Percentiles rank a stretch among this genome's conserved stretches.
phyloP scores from a whole-genome alignment of 176 grass and related monocot species.

The Elaeis guineensis region DNA sequence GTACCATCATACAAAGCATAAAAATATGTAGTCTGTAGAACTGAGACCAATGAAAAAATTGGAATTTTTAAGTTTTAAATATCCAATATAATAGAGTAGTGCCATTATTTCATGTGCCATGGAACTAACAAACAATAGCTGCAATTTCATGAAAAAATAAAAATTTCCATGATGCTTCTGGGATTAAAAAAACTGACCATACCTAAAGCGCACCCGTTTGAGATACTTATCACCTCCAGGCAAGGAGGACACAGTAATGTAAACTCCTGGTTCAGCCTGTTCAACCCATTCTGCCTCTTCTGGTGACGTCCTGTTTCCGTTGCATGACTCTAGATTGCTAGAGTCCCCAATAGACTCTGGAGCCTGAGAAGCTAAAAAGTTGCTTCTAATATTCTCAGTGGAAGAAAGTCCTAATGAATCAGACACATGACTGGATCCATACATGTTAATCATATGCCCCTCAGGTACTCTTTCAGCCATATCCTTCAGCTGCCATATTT shows the following conservation, averaged over 20 bases:
- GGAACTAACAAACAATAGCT: background rate
- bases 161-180: background rate
- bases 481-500: slow-evolving; percentile 40
- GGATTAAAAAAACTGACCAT: slow-evolving; percentile 2
- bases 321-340: slow-evolving; percentile 10
- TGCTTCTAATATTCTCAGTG: slow-evolving; percentile 11
- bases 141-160: background rate
- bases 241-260: slow-evolving; percentile 45
- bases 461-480: slow-evolving; percentile 36
- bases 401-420: slow-evolving; percentile 25
- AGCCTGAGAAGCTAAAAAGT: slow-evolving; percentile 11
- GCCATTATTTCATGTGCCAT: background rate
- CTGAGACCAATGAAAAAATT: too few species aligned
- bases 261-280: slow-evolving; percentile 58
- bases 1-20: too few species aligned
- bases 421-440: slow-evolving; percentile 10
- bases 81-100: background rate
- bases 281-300: slow-evolving; percentile 47
- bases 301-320: slow-evolving; percentile 20
- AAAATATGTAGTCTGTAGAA: too few species aligned
- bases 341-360: slow-evolving; percentile 23
- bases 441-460: background rate
- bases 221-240: slow-evolving; percentile 41
- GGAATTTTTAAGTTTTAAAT: too few species aligned
- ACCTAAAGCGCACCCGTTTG: slow-evolving; percentile 60